Evolutionary conservation across 2,329 filamentous ascomycete genomes (phyloP), one percentile per base, ranked within the genome.

Genomic region (Chaetomiaceae sp.): DNA sequence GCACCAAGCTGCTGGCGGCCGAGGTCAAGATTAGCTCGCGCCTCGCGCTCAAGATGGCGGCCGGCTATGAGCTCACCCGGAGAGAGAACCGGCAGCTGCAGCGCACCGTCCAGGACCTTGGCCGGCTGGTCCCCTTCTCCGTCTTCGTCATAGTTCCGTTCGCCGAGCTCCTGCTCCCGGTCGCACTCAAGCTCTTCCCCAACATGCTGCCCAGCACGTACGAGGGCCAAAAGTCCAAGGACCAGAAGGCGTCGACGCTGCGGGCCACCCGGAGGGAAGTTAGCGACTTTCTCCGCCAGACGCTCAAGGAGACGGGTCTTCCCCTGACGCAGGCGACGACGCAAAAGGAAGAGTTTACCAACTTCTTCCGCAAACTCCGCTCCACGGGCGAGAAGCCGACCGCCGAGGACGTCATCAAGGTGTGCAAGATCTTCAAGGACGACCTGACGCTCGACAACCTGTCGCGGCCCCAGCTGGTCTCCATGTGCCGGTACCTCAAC

Each of bases 391-490:
- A 97, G 75, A 80, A 87, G 42, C 94, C 94, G 1, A 94, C 89
- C 4, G 82, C 85, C 50, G 82, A 91, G 61, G 94, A 99, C 68
- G 90, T 99, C 59, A 95, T 99, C 78, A 96, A 94, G 74, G 92
- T 99, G 59, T 97, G 94, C 84, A 95, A 96, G 79, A 88, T 95
- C 60, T 99, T 99, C 83, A 95, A 94, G 71, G 94, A 99, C 68
- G 94, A 99, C 70, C 70, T 99, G 65, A 99, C 94, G 0, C 80
- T 99, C 29, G 94, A 99, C 82, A 99, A 99, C 73, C 76, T 99
- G 61, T 96, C 91, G 17, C 83, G 94, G 59, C 94, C 94, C 15
- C 94, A 99, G 73, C 78, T 99, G 47, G 92, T 99, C 27, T 95
- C 88, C 52, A 99, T 97, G 81, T 97, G 94, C 79, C 87, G 89